Evolutionary conservation across 2,329 filamentous ascomycete species (phyloP), one percentile per base, ranked within the genome.

Genomic region (Ceratocystis diversiconidia): DNA sequence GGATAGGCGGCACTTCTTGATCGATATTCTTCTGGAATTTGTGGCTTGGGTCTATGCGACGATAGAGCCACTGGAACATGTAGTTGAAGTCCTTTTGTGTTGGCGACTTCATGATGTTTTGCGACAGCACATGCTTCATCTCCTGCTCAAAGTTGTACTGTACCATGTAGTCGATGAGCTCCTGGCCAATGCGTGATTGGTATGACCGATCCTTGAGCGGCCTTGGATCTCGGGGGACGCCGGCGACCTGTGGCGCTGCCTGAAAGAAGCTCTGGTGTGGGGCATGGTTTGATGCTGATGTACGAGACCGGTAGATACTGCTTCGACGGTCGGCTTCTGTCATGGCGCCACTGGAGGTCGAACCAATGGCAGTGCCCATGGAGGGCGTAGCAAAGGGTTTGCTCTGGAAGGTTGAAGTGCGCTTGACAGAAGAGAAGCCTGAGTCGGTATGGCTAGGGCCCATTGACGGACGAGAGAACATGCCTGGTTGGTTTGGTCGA

Each of bases 1-100:
- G 78, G 57, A 99, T 86, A 0, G 91, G 87, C 12, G 92, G 92
- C 0, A 97, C 92, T 74, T 99, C 95, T 65, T 92, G 88, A 73
- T 97, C 94, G 71, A 97, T 96, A 62, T 87, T 89, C 75, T 96
- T 96, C 72, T 92, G 86, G 72, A 99, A 97, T 44, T 87, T 85
- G 74, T 97, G 95, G 71, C 87, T 89, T 0, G 94, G 94, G 73
- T 99, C 94, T 73, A 99, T 95, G 66, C 91, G 88, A 72, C 91
- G 90, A 75, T 99, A 99, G 2, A 99, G 80, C 89, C 92, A 99
- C 72, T 97, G 91, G 73, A 99, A 99, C 82, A 99, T 95, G 75
- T 84, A 88, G 72, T 95, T 94, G 78, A 99, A 99, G 74, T 99
- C 94, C 73, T 99, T 99, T 71, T 97, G 92, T 0, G 92, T 99